phyloP scores from a whole-genome alignment of 2,329 filamentous ascomycete genomes.

The Ophiocordyceps camponoti-rufipedis region DNA sequence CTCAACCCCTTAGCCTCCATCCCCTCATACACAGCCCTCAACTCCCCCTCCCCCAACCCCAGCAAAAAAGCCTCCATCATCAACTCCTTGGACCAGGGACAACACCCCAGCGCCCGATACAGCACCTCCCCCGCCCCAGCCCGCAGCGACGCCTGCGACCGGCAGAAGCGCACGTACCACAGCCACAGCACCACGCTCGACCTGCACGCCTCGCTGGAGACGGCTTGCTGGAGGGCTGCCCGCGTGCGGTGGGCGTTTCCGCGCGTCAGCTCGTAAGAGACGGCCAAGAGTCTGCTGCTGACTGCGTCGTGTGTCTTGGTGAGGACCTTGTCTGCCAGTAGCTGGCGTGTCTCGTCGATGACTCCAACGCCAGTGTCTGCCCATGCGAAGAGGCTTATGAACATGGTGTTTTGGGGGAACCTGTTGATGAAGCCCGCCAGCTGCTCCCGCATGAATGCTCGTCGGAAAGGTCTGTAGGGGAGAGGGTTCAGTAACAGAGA shows the following conservation, averaged over 20 bases:
- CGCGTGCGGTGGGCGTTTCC: slow-evolving; percentile 31
- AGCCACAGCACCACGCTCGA: slow-evolving; percentile 28
- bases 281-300: slow-evolving; percentile 27
- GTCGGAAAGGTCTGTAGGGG: slow-evolving; percentile 40
- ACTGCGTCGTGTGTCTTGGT: slow-evolving; percentile 19
- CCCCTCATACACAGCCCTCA: slow-evolving; percentile 27
- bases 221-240: slow-evolving; percentile 32
- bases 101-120: slow-evolving; percentile 26
- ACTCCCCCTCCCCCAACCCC: slow-evolving; percentile 28
- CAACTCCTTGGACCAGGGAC: slow-evolving; percentile 29
- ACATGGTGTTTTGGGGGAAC: slow-evolving; percentile 62
- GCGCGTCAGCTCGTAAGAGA: slow-evolving; percentile 28
- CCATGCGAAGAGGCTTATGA: slow-evolving; percentile 56
- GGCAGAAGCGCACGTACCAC: slow-evolving; percentile 29
- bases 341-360: slow-evolving; percentile 56
- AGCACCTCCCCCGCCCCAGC: slow-evolving; percentile 27
- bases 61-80: slow-evolving; percentile 32
- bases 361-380: slow-evolving; percentile 55
- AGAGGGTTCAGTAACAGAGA: neutral
- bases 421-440: slow-evolving; percentile 38
- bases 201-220: slow-evolving; percentile 20
- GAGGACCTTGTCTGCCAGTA: slow-evolving; percentile 37
- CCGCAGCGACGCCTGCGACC: slow-evolving; percentile 17
- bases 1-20: slow-evolving; percentile 30
- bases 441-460: slow-evolving; percentile 42